Base-by-base conservation (phyloP, 2,329 filamentous ascomycete genomes). In the Akanthomyces lecanii region DNA sequence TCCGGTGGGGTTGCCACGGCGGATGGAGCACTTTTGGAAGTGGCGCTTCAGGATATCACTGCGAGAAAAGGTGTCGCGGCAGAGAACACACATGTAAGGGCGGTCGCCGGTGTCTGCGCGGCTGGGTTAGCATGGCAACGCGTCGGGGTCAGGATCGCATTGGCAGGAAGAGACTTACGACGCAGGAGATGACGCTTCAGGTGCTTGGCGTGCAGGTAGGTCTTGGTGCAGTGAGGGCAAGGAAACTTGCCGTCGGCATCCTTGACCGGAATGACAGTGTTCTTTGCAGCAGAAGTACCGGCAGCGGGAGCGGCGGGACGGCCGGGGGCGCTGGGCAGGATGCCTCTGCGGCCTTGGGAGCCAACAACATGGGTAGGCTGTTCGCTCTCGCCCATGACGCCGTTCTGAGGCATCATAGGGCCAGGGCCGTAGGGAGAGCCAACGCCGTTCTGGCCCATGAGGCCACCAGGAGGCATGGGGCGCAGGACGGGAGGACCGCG, bases 11-110 rank as follows among this genome's bases (percentile, higher is more conserved):
- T 98, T 98, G 64, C 95, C 95, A 74, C 95, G 89, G 71, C 95
- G 89, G 68, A 97, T 92, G 45, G 95, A 97, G 80, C 95, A 99
- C 82, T 99, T 99, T 77, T 97, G 93, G 79, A 98, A 99, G 79
- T 99, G 95, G 68, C 95, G 91, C 83, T 99, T 99, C 71, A 99
- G 81, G 68, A 99, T 98, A 74, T 99, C 95, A 82, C 92, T 97
- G 75, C 95, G 89, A 55, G 92, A 97, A 78, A 99, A 99, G 40
- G 93, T 98, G 77, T 98, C 95, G 76, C 95, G 92, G 82, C 95
- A 99, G 58, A 99, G 83, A 68, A 96, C 91, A 79, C 95, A 99
- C 87, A 96, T 96, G 81, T 99, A 99, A 63, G 95, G 95, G 68
- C 95, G 91, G 76, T 98, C 94, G 72, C 95, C 95, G 66, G 95